Conservation (phyloP, 768 basidiomycete species). For the Boletus rubroflammeus region DNA sequence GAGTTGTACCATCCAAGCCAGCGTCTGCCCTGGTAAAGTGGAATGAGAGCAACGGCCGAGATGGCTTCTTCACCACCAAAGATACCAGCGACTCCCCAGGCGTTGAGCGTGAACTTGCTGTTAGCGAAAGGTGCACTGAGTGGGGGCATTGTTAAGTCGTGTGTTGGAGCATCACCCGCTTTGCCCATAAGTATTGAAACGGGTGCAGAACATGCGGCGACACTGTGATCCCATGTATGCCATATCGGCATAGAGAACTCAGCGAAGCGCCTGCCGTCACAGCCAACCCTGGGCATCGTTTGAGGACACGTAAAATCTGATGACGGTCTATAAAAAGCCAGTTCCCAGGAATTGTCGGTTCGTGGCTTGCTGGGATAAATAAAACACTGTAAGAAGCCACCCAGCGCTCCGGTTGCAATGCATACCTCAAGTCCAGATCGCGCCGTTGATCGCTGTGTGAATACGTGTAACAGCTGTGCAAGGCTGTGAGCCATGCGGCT, state of each 20-base stretch:
- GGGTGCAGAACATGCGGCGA: background rate
- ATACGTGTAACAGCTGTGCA: background rate
- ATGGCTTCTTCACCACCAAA: constrained; percentile 35
- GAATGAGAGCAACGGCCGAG: constrained; percentile 29
- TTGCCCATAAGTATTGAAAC: background rate
- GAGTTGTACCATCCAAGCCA: constrained; percentile 37
- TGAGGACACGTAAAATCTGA: background rate
- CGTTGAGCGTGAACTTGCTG: constrained; percentile 23
- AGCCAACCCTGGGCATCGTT: background rate
- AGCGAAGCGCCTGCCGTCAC: background rate
- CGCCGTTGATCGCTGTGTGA: background rate
- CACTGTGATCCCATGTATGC: background rate
- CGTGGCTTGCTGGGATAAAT: background rate
- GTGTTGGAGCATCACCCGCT: background rate
- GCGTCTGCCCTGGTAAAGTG: constrained; percentile 25
- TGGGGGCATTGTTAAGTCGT: constrained; percentile 9
- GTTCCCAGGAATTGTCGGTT: no score
- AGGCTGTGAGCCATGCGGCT: no score
- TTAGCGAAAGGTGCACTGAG: constrained; percentile 5
- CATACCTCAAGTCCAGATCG: background rate
- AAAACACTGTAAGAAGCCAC: background rate
- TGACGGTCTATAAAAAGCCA: no score
- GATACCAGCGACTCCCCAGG: constrained; percentile 33
- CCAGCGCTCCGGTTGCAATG: background rate
- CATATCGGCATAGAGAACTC: background rate